These are phyloP conservation scores for Erysiphe pulchra DNA, from an alignment of 2,329 filamentous ascomycete genomes.

Conservation along the genomic window DNA sequence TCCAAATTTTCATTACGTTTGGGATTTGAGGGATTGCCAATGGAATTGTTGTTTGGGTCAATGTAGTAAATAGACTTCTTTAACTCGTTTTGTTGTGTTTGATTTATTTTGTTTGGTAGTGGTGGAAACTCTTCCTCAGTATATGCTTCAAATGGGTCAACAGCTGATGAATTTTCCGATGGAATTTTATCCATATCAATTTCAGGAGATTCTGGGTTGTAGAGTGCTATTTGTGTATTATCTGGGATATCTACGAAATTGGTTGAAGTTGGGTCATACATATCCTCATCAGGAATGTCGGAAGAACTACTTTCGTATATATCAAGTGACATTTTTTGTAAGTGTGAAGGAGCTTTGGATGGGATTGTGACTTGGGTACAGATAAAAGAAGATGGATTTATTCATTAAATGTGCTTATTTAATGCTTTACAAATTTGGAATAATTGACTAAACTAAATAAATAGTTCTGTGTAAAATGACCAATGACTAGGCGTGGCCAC, in stretches of 20 bases:
- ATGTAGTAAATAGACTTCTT: neutral
- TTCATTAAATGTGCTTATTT: no score
- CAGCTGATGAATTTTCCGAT: neutral
- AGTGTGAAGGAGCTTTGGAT: no score
- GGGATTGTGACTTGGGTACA: no score
- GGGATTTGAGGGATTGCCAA: neutral
- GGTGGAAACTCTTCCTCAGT: neutral
- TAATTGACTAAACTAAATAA: no score
- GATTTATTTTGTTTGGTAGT: neutral
- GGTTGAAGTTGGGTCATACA: neutral
- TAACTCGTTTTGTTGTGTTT: neutral
- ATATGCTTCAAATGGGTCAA: neutral
- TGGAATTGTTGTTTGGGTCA: neutral
- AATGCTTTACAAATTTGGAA: no score
- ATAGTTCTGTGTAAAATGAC: no score
- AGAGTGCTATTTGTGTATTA: neutral
- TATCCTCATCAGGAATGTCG: neutral
- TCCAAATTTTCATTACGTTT: neutral
- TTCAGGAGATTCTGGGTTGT: neutral
- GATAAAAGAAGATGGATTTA: no score
- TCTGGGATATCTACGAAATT: neutral
- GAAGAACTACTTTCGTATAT: neutral
- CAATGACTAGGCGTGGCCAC: no score
- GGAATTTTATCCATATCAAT: neutral
- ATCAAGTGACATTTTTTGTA: neutral